Evolutionary conservation across 2,329 filamentous ascomycete genomes (phyloP), one percentile per base, ranked within the genome.

Genomic region (Didymella lethalis): DNA sequence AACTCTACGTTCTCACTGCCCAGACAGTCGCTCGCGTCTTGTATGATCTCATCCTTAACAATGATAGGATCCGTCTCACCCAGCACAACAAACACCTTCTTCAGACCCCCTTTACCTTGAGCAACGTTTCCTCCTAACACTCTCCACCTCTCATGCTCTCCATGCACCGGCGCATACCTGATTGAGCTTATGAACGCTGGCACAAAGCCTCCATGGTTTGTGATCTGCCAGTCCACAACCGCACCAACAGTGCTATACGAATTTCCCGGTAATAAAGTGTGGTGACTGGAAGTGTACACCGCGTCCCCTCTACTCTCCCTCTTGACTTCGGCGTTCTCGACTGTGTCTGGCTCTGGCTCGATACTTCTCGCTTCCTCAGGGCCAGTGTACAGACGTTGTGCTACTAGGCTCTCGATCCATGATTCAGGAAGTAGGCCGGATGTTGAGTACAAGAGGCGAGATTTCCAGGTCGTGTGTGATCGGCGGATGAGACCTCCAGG

Each of bases 401-500:
- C 68, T n/a, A 73, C 73, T 11, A 86, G 69, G n/a, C 73, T 77
- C n/a, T 78, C 74, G 1, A 86, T 75, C 7, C 90, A 63, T 46
- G 76, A 79, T 59, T 87, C 84, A 0, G 90, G 89, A 29, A 93
- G 71, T 25, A 87, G 69, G 0, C 84, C 84, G 5, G 83, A 84
- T 16, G 80, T 80, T 5, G 82, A 83, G 72, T 92, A 92, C 8
- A 92, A 79, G 20, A 92, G 65, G 53, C 83, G 84, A 68, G 84
- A 87, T 61, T 82, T 81, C 75, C 84, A 84, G 57, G 84, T 83
- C 56, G 92, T 83, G 68, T 90, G 86, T 14, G 80, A 78, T 4
- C 79, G 76, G n/a, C 90, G 84, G 48, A 97, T 86, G 44, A 97
- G 81, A 0, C 93, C 93, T 0, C 88, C 84, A 0, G 93, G 92